Base-by-base conservation (phyloP, 495 filamentous ascomycete genomes). In the Aspergillus nidulans region DNA sequence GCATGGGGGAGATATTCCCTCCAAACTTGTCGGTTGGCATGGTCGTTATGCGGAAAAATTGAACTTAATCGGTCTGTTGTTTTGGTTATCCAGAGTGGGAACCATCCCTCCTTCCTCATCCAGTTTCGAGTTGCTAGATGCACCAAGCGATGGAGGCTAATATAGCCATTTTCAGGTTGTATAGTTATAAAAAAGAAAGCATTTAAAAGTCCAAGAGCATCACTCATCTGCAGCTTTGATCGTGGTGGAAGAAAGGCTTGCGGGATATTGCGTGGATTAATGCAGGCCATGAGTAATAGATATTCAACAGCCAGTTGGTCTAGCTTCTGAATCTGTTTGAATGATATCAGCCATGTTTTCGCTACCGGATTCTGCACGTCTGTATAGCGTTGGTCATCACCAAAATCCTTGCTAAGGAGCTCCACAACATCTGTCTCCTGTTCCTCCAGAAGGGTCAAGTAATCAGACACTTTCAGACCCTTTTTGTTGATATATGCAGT, bases 321-420 rank as follows among this genome's bases (percentile, higher is more conserved):
- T 1, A 52, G 40, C 8, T 61, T 28, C 25, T 54, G 66, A 9
- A 83, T 77, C 55, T 82, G 73, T 0, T 66, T 51, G 42, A 84
- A 79, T 0, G 80, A 81, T 1, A 81, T 73, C 0, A 77, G 65
- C 81, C 78, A 85, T 0, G 81, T 85, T 0, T 66, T 70, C 1
- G 77, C 78, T 0, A 85, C 69, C 5, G 82, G 69, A 51, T 82
- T 84, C 13, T 73, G 63, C 13, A 59, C 66, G 6, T 64, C 68
- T 4, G 26, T 38, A 52, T 81, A 79, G 12, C 45, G 25, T 19
- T 26, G 7, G 5, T 48, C 26, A 30, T 81, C 78, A 6, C 70
- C 65, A 53, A 81, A 85, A 4, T 81, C 79, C 58, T 72, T 57
- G 51, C 74, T 79, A 9, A 84, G 57, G 6, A 83, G 59, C 19